phyloP scores from a whole-genome alignment of 2,329 filamentous ascomycete species.

The Coniosporium tulheliwenetii region DNA sequence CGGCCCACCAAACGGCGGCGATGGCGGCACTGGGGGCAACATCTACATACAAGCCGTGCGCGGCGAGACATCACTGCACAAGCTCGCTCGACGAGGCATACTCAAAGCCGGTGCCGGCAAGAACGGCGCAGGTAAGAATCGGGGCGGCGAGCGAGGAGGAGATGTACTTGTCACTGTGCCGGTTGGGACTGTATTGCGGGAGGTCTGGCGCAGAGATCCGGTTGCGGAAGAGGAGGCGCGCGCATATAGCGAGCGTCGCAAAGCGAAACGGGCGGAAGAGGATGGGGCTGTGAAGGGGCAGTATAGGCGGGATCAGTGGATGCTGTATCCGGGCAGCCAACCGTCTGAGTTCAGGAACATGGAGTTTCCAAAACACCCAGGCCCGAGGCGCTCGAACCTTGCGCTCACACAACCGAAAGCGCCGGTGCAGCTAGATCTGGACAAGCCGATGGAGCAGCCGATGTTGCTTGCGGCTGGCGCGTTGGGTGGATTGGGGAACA shows the following conservation, averaged over 20 bases:
- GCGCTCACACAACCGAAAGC: constrained; percentile 53
- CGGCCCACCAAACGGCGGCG: constrained; percentile 85
- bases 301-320: constrained; percentile 54
- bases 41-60: constrained; percentile 88
- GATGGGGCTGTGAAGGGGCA: constrained; percentile 18
- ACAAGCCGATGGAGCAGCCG: constrained; percentile 62
- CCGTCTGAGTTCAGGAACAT: constrained; percentile 50
- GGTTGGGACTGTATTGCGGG: constrained; percentile 78
- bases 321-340: constrained; percentile 68
- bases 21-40: constrained; percentile 82
- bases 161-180: constrained; percentile 84
- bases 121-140: constrained; percentile 59
- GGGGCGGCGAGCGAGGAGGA: constrained; percentile 64
- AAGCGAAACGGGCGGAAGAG: constrained; percentile 15
- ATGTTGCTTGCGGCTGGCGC: constrained; percentile 78
- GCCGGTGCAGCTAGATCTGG: constrained; percentile 46
- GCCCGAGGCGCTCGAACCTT: constrained; percentile 39
- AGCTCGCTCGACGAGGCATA: constrained; percentile 63
- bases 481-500: constrained; percentile 81
- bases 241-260: constrained; percentile 9
- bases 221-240: constrained; percentile 46
- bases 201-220: constrained; percentile 66
- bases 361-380: constrained; percentile 41
- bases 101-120: constrained; percentile 61
- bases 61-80: constrained; percentile 85